Conservation (phyloP, 371 early-diverging fungal genomes). For the Mucor saturninus region DNA sequence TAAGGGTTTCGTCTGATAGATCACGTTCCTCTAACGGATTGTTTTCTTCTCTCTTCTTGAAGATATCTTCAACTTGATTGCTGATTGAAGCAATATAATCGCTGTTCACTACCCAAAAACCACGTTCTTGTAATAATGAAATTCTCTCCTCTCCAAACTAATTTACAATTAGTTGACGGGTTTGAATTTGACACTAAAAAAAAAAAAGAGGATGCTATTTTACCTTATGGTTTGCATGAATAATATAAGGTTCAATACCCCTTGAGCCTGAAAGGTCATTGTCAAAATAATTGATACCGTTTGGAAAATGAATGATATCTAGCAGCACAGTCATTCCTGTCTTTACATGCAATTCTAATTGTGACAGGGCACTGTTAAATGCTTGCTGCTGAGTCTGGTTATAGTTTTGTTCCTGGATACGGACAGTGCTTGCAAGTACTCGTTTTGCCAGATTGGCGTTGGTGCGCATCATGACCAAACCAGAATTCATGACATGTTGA, state of each 20-base stretch:
- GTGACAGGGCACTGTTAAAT: slow-evolving; percentile 23
- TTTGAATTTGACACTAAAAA: no score
- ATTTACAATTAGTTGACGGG: neutral
- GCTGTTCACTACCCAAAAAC: slow-evolving; percentile 20
- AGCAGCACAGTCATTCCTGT: slow-evolving; percentile 26
- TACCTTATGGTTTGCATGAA: slow-evolving; percentile 32
- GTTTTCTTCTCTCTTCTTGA: neutral
- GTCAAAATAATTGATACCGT: slow-evolving; percentile 24
- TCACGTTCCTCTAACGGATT: no score
- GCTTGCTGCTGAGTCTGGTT: slow-evolving; percentile 20
- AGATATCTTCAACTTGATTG: slow-evolving; percentile 27
- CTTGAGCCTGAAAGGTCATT: slow-evolving; percentile 6
- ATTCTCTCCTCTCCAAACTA: slow-evolving; percentile 22
- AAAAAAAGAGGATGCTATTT: neutral
- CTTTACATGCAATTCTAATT: slow-evolving; percentile 20
- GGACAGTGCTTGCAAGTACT: slow-evolving; percentile 15
- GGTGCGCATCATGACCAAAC: slow-evolving; percentile 12
- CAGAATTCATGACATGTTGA: slow-evolving; percentile 13
- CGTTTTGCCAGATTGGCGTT: slow-evolving; percentile 7
- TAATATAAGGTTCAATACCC: slow-evolving; percentile 27
- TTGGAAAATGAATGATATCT: slow-evolving; percentile 31
- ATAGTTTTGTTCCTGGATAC: slow-evolving; percentile 15
- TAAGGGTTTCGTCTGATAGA: no score
- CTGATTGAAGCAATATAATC: slow-evolving; percentile 12
- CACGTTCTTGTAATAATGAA: slow-evolving; percentile 13